Conservation (phyloP, 139 green algal species). For the Yamagishiella unicocca region DNA sequence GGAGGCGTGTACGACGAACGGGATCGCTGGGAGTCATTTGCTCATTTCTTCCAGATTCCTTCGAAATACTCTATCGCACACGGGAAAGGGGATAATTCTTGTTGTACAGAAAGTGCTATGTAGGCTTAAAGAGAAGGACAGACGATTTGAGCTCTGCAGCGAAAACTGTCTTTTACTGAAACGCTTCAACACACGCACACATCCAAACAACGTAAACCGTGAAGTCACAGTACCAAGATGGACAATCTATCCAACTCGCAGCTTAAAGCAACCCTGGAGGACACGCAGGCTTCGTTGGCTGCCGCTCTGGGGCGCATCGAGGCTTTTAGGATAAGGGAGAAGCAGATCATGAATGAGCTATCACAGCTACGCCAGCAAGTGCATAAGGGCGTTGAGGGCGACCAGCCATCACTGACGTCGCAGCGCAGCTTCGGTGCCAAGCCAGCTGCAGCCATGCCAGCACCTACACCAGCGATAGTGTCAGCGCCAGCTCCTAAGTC, state of each 20-base stretch:
- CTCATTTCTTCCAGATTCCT: no score
- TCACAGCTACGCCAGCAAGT: constrained; percentile 49
- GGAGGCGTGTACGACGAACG: no score
- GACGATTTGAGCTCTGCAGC: no score
- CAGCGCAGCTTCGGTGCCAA: not conserved
- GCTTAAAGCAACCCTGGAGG: constrained; percentile 48
- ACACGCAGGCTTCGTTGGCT: constrained; percentile 54
- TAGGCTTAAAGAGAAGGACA: no score
- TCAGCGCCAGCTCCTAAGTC: not conserved
- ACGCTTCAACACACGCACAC: no score
- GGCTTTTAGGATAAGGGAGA: constrained; percentile 54
- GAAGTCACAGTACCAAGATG: no score
- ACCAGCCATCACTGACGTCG: not conserved
- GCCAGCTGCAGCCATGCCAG: not conserved
- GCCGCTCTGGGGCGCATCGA: constrained; percentile 63
- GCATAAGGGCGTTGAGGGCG: not conserved
- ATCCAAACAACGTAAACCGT: no score
- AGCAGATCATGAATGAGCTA: constrained; percentile 52
- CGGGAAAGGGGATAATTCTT: no score
- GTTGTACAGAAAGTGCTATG: no score
- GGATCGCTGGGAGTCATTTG: no score
- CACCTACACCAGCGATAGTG: not conserved
- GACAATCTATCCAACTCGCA: not conserved
- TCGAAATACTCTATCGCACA: no score
- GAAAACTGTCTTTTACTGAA: no score